Percentiles rank a stretch among this genome's conserved stretches.
These are phyloP conservation scores for Raphanus raphanistrum DNA, from an alignment of 345 rosid genomes.

Conservation along the genomic window DNA sequence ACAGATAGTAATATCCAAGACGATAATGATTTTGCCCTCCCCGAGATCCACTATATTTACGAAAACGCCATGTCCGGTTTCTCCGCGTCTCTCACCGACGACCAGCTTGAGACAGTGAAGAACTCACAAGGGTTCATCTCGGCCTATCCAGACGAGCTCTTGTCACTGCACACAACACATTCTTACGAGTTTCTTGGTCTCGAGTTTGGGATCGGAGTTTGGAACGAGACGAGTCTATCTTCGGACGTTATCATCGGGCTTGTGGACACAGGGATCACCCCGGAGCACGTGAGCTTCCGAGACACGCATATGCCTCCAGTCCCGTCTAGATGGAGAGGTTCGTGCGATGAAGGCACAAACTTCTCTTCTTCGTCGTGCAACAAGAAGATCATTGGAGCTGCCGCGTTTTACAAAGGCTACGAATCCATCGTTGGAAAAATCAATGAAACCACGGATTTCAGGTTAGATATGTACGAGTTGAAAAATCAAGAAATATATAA, in stretches of 20 bases:
- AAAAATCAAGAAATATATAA: neutral
- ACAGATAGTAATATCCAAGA: conserved; percentile 20
- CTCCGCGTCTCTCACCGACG: conserved; percentile 55
- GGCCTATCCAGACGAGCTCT: conserved; percentile 58
- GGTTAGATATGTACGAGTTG: conserved; percentile 22
- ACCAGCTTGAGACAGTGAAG: conserved; percentile 51
- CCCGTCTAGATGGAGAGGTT: conserved; percentile 76
- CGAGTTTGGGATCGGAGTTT: conserved; percentile 51
- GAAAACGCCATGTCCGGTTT: conserved; percentile 64
- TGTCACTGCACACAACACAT: conserved; percentile 66
- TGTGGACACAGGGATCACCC: conserved; percentile 77
- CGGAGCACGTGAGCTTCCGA: conserved; percentile 68
- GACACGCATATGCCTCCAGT: conserved; percentile 56
- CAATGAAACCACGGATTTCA: conserved; percentile 51
- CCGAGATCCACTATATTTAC: conserved; percentile 59
- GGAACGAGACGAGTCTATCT: conserved; percentile 46
- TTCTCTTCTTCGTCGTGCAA: conserved; percentile 63
- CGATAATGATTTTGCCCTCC: conserved; percentile 29
- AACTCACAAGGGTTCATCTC: conserved; percentile 54
- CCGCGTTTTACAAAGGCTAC: conserved; percentile 60
- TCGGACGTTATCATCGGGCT: conserved; percentile 67
- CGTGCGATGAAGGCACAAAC: conserved; percentile 62
- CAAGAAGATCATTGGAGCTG: conserved; percentile 76
- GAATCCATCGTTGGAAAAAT: conserved; percentile 50
- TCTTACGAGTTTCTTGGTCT: conserved; percentile 70